A percentile compares a stretch with the other conserved stretches of the same genome.
phyloP scores from a whole-genome alignment of 768 basidiomycete species.

The Cystobasidium ongulense region DNA sequence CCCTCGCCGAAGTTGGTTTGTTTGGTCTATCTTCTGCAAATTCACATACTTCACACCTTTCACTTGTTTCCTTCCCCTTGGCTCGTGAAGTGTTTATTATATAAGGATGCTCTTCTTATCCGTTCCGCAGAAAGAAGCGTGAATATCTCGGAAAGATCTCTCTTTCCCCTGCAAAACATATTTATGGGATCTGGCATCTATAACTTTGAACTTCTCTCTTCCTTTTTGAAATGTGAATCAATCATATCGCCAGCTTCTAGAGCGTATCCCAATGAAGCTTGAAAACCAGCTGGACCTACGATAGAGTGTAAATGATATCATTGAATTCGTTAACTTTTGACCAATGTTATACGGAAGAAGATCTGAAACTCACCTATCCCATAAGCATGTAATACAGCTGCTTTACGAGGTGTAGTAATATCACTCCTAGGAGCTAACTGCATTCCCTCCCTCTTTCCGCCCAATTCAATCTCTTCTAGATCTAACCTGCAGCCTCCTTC shows the following conservation, averaged over 20 bases:
- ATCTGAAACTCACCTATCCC: not conserved
- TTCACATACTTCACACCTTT: too few species aligned
- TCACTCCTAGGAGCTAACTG: not conserved
- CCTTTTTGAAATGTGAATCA: not conserved
- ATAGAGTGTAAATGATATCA: not conserved
- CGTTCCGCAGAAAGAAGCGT: too few species aligned
- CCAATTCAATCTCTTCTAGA: slow-evolving; percentile 21
- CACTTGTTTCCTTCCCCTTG: not conserved
- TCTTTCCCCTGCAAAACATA: not conserved
- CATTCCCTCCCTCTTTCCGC: not conserved
- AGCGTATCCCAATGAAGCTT: slow-evolving; percentile 23
- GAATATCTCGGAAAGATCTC: too few species aligned
- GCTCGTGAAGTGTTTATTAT: too few species aligned
- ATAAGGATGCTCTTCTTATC: too few species aligned
- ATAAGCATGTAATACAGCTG: slow-evolving; percentile 20
- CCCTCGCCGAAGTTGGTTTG: too few species aligned
- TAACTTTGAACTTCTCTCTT: not conserved
- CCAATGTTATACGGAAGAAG: not conserved
- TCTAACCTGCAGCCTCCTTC: slow-evolving; percentile 20
- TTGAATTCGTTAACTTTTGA: not conserved
- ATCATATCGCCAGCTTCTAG: slow-evolving; percentile 22
- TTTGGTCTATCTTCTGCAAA: too few species aligned
- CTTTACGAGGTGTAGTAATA: not conserved
- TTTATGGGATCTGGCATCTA: too few species aligned
- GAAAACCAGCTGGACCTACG: slow-evolving; percentile 8